Percentiles rank a stretch among this genome's conserved stretches.
Evolutionary conservation across 2,329 filamentous ascomycete species (phyloP).

Genomic region (Fusarium denticulatum): DNA sequence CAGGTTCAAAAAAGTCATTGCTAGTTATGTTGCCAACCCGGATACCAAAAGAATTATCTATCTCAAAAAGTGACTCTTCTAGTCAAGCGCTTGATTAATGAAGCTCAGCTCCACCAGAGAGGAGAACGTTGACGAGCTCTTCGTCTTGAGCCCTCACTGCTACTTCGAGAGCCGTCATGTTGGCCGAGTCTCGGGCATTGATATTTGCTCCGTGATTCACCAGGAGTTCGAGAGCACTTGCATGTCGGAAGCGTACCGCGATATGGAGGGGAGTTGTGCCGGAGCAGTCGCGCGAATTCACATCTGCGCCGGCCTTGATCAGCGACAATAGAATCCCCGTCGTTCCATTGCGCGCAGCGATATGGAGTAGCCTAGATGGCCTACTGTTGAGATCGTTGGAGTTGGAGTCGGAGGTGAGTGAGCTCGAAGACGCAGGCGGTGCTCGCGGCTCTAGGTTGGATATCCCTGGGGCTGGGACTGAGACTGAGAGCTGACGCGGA

Average conservation of each 20-base stretch:
- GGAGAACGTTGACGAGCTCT: not conserved
- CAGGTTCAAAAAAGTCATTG: not conserved
- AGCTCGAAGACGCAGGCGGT: not conserved
- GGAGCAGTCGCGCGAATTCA: not conserved
- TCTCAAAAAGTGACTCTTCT: not conserved
- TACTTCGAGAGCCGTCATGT: not conserved
- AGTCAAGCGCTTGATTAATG: not conserved
- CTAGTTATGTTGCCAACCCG: not conserved
- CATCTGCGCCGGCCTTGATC: not conserved
- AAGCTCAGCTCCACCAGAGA: constrained; percentile 2
- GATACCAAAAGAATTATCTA: not conserved
- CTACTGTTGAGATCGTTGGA: not conserved
- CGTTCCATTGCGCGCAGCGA: not conserved
- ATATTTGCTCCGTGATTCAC: not conserved
- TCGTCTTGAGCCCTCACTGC: not conserved
- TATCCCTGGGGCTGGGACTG: not conserved
- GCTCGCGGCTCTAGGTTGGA: not conserved
- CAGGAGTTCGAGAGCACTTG: not conserved
- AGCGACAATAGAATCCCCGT: not conserved
- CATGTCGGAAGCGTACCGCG: not conserved
- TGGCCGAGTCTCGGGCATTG: not conserved
- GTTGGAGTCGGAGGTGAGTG: not conserved
- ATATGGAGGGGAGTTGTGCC: not conserved
- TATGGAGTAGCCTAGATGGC: not conserved
- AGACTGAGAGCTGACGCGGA: not conserved